Base-by-base conservation (phyloP, 2,329 filamentous ascomycete species). In the Zasmidium citrigriseum region DNA sequence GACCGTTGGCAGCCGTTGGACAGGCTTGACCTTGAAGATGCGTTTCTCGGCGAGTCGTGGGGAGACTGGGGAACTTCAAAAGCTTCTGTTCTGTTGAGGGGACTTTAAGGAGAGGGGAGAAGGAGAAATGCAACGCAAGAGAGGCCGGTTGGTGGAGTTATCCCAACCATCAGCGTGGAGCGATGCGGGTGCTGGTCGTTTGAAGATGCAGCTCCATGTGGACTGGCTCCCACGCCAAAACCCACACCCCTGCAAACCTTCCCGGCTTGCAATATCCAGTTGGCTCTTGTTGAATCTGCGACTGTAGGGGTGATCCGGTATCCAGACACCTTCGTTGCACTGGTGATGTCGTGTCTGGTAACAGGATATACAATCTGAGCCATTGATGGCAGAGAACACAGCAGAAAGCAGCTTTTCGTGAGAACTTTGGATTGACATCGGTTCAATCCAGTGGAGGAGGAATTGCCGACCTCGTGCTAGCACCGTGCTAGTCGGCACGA, bases 231-330 rank as follows among this genome's bases (percentile, higher is more conserved):
- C 50, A 58, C 56, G 56, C 49, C 50, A 48, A 48, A 25, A n/a
- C 48, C 16, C 7, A 11, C 47, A 54, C 50, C 55, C 59, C 49
- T 24, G 59, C 46, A 59, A 61, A 61, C 47, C 48, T 23, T 61
- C 52, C 52, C 55, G 52, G 38, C 52, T 48, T 51, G 53, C 52
- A 51, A 51, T 51, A 51, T 3, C 21, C 34, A 25, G 48, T 38
- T 51, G 48, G 25, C 48, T 41, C 34, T 41, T 41, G 12, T 10
- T n/a, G 34, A 41, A 41, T 7, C 34, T 4, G 34, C 16, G 34
- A 16, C 4, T 9, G 34, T n/a, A 10, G 34, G 34, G 34, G 34
- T 34, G n/a, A 27, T 38, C 24, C 48, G 9, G 24, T 21, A 11
- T 11, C 48, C n/a, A 51, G 27, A 27, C 18, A 29, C 34, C 22